Evolutionary conservation across 129 eudicot genomes (phyloP).

Genomic region (Chrysanthemum makinoi): DNA sequence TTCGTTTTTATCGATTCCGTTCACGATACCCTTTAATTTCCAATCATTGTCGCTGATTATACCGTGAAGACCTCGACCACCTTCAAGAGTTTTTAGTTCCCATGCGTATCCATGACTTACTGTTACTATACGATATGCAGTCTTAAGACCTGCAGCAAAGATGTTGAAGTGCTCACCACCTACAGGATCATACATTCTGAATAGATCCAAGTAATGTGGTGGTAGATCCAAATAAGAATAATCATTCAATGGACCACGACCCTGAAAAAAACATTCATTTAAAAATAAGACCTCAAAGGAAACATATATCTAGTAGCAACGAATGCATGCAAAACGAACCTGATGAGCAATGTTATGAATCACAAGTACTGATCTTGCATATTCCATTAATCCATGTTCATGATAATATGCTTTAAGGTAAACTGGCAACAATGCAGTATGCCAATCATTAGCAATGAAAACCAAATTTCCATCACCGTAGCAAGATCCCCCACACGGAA

Average conservation of each 20-base stretch:
- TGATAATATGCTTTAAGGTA: constrained; percentile 96
- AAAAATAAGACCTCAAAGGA: neutral
- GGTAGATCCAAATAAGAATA: constrained; percentile 83
- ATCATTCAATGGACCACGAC: constrained; percentile 92
- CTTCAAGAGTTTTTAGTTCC: constrained; percentile 89
- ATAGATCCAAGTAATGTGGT: constrained; percentile 68
- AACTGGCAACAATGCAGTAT: constrained; percentile 92
- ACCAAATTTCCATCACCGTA: constrained; percentile 98
- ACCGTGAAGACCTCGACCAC: constrained; percentile 89
- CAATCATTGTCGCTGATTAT: constrained; percentile 83
- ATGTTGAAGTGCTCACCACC: constrained; percentile 97
- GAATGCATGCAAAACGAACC: constrained; percentile 39
- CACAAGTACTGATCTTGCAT: constrained; percentile 85
- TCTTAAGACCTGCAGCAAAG: constrained; percentile 85
- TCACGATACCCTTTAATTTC: constrained; percentile 84
- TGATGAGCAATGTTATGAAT: constrained; percentile 96
- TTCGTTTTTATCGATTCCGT: constrained; percentile 82
- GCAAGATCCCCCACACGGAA: constrained; percentile 94
- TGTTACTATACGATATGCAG: constrained; percentile 86
- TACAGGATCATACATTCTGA: constrained; percentile 73
- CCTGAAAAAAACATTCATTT: constrained; percentile 41
- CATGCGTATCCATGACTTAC: constrained; percentile 93
- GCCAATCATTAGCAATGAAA: constrained; percentile 99
- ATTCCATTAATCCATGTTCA: constrained; percentile 85
- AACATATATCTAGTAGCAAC: neutral